Base-by-base conservation (phyloP, 163 green algal species). In the Smithsoniella earleae region DNA sequence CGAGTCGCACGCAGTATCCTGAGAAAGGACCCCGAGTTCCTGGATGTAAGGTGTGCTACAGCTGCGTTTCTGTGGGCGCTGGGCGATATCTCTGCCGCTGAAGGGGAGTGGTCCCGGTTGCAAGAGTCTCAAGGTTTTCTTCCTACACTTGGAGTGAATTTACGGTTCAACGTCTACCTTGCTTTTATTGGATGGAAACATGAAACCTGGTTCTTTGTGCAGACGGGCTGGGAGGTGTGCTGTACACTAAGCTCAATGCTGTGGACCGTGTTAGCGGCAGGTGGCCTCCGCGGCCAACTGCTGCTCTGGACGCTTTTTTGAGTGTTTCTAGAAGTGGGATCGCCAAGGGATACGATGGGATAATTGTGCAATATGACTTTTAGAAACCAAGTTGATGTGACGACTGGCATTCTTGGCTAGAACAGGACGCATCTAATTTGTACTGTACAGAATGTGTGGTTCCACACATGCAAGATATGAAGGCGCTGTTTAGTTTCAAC, bases 301-400 rank as follows among this genome's bases (percentile, higher is more conserved):
- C 85, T 10, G 85, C 85, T n/a, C 73, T 90, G 38, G 66, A 66
- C 4, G 85, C 85, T 2, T 90, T 86, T 62, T 38, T 90, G n/a
- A 49, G 20, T n/a, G 34, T 87, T 6, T 77, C 49, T 0, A 13
- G 45, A 2, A 37, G 54, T 8, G 83, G 78, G 2, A 63, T 72
- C n/a, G 80, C 85, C 4, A 40, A 80, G 16, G 85, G 80, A 1
- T 90, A 90, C 62, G 79, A 87, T 38, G 58, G 58, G 16, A 69
- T 43, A 34, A 33, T 69, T 4, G 22, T 45, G 10, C 58, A 69
- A 33, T 69, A 69, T 40, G 34, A 43, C 8, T 69, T 69, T 13
- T 49, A 49, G n/a, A n/a, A n/a, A n/a, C n/a, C n/a, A n/a, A n/a
- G n/a, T n/a, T n/a, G n/a, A n/a, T n/a, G n/a, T n/a, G n/a, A n/a